Percentiles rank a stretch among this genome's conserved stretches.
Evolutionary conservation across 2,329 filamentous ascomycete genomes (phyloP).

Genomic region (Lasiodiplodia citricola): DNA sequence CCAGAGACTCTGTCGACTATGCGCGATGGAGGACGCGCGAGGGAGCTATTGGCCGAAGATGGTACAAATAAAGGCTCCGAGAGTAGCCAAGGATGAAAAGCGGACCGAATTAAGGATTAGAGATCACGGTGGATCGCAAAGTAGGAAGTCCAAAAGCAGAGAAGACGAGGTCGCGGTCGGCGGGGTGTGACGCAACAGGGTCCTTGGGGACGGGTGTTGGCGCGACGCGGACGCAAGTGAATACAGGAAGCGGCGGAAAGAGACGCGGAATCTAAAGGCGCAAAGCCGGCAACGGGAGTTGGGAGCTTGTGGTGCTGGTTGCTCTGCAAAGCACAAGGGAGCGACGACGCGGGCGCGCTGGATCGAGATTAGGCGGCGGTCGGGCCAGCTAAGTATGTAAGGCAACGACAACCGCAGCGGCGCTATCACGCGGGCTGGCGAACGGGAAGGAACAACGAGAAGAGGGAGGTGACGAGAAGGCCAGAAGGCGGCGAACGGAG

Average conservation of each 20-base stretch:
- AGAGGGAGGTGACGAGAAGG: constrained; percentile 33
- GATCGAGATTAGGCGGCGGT: constrained; percentile 34
- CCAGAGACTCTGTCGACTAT: constrained; percentile 26
- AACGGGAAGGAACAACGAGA: constrained; percentile 29
- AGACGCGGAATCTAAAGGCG: constrained; percentile 16
- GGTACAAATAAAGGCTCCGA: constrained; percentile 21
- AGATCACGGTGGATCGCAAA: constrained; percentile 18
- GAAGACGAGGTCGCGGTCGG: constrained; percentile 10
- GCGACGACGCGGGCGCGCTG: constrained; percentile 45
- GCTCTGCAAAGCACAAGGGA: constrained; percentile 33
- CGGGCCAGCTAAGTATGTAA: constrained; percentile 40
- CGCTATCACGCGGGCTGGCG: constrained; percentile 25
- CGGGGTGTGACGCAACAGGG: constrained; percentile 19
- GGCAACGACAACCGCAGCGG: constrained; percentile 24
- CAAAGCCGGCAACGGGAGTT: constrained; percentile 1
- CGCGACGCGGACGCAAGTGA: constrained; percentile 14
- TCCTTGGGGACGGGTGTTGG: constrained; percentile 2
- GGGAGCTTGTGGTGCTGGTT: constrained; percentile 19
- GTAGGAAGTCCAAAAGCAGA: constrained; percentile 19
- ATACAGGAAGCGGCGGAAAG: constrained; percentile 14
- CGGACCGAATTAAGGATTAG: constrained; percentile 26
- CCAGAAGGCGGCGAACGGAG: constrained; percentile 65
- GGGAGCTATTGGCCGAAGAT: neutral
- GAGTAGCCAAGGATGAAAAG: constrained; percentile 6
- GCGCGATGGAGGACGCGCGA: neutral